These are phyloP conservation scores for Cicer arietinum DNA, from an alignment of 306 rosid species.

Conservation along the genomic window DNA sequence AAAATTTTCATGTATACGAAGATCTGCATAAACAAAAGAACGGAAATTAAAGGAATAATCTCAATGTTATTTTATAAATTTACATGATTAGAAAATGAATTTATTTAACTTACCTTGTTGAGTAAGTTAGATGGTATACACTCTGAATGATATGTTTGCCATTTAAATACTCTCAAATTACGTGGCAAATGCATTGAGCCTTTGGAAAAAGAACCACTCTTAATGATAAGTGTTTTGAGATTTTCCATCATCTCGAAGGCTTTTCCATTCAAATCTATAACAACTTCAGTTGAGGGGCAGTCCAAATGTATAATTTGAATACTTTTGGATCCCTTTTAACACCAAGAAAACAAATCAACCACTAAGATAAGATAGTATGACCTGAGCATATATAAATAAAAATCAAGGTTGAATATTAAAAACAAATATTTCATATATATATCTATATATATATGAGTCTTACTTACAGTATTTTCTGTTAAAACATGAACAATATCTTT, in stretches of 20 bases:
- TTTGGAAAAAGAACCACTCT: no score
- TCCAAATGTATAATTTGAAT: not conserved
- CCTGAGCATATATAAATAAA: not conserved
- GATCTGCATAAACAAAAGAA: no score
- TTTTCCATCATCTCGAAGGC: not conserved
- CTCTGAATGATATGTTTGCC: not conserved
- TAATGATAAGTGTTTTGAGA: not conserved
- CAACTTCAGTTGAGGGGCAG: not conserved
- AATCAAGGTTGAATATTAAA: not conserved
- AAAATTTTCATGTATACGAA: no score
- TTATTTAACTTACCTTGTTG: not conserved
- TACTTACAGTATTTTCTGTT: not conserved
- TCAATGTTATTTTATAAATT: no score
- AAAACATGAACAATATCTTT: conserved; percentile 2
- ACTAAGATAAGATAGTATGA: not conserved
- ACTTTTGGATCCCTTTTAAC: not conserved
- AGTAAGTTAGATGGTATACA: not conserved
- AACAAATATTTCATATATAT: not conserved
- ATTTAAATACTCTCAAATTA: conserved; percentile 17
- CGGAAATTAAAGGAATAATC: no score
- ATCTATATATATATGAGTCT: not conserved
- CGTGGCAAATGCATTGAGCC: not conserved
- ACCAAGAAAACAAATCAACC: not conserved
- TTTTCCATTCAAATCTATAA: not conserved
- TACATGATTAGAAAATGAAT: not conserved